Evolutionary conservation across 441 rosid genomes (phyloP).

Genomic region (Jatropha multifida): DNA sequence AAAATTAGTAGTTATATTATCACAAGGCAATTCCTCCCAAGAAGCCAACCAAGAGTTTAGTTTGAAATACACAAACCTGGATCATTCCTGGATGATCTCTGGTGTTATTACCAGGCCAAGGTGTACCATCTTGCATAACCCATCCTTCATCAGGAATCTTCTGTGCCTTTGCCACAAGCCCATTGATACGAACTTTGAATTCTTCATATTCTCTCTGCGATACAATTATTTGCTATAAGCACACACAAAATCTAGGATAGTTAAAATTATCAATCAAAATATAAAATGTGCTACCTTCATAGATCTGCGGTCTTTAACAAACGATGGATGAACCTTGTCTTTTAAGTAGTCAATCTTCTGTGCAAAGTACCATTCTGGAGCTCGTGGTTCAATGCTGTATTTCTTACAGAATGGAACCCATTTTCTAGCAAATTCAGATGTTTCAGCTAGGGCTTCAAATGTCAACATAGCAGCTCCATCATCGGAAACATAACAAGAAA

Average conservation of each 20-base stretch:
- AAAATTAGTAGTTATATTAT: neutral
- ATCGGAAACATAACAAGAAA: slow-evolving; percentile 42
- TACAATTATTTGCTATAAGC: neutral
- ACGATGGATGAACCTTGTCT: slow-evolving; percentile 39
- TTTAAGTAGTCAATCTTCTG: slow-evolving; percentile 37
- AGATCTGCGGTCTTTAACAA: slow-evolving; percentile 41
- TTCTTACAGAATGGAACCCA: slow-evolving; percentile 43
- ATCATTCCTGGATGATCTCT: slow-evolving; percentile 47
- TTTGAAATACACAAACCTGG: slow-evolving; percentile 29
- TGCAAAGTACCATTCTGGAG: slow-evolving; percentile 38
- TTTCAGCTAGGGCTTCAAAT: slow-evolving; percentile 36
- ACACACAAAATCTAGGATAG: neutral
- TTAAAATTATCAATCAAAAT: neutral
- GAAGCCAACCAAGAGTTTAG: neutral
- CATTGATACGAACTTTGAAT: slow-evolving; percentile 34
- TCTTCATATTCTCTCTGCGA: slow-evolving; percentile 40
- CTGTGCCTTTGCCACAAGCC: slow-evolving; percentile 37
- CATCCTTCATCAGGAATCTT: slow-evolving; percentile 44
- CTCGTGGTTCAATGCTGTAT: slow-evolving; percentile 38
- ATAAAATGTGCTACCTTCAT: slow-evolving; percentile 31
- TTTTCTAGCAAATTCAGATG: slow-evolving; percentile 39
- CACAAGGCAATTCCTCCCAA: neutral
- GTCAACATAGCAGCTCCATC: slow-evolving; percentile 44
- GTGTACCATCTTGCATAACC: slow-evolving; percentile 42
- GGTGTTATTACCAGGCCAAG: slow-evolving; percentile 43